Evolutionary conservation across 164 flowering plant genomes (phyloP).

Genomic region (Annona squamosa): DNA sequence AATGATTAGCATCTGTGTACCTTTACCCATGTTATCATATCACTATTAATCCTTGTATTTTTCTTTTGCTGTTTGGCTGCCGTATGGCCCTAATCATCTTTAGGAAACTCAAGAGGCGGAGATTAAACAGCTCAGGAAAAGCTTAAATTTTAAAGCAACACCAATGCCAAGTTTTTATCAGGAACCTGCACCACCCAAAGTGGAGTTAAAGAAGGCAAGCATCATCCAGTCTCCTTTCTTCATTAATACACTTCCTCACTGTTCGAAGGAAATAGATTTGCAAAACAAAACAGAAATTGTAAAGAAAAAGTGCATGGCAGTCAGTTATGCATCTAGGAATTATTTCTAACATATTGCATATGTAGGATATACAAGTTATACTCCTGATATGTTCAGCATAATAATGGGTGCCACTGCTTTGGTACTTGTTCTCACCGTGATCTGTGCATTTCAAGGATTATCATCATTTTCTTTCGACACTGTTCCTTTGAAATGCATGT

Average conservation of each 20-base stretch:
- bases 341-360: too few species aligned
- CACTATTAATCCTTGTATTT: not conserved
- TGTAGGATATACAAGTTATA: too few species aligned
- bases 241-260: not conserved
- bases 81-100: not conserved
- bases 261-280: not conserved
- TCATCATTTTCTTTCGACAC: too few species aligned
- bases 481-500: too few species aligned
- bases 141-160: conserved; percentile 79
- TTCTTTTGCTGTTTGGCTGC: not conserved
- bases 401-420: too few species aligned
- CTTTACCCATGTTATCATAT: too few species aligned
- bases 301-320: too few species aligned
- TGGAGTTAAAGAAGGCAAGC: conserved; percentile 76
- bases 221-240: not conserved
- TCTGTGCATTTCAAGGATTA: too few species aligned
- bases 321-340: too few species aligned
- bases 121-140: conserved; percentile 72
- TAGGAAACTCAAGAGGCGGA: conserved; percentile 93
- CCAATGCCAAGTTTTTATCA: conserved; percentile 97
- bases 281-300: not conserved
- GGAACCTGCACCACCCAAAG: conserved; percentile 81
- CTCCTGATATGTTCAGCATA: too few species aligned
- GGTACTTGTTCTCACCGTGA: too few species aligned
- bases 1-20: not conserved